Conservation (phyloP, 2,329 filamentous ascomycete genomes). For the Monilinia fructigena region DNA sequence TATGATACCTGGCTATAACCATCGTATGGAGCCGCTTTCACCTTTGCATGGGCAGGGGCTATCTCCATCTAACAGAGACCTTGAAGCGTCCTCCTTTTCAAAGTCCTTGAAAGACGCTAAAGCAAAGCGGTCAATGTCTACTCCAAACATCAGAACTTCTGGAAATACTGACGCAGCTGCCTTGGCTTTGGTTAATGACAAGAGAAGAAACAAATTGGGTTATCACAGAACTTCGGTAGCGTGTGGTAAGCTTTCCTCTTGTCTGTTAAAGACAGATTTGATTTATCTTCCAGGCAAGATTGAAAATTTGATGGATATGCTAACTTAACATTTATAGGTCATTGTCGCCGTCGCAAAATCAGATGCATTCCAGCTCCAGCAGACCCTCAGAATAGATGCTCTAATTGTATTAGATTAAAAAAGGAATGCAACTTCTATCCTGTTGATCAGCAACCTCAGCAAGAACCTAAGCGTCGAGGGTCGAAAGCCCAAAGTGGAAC, state of each 20-base stretch:
- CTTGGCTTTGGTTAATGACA: constrained; percentile 50
- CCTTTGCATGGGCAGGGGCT: constrained; percentile 28
- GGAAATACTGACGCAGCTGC: constrained; percentile 40
- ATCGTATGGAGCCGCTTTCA: constrained; percentile 32
- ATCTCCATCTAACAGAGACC: constrained; percentile 31
- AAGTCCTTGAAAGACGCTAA: constrained; percentile 33
- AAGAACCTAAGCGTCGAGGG: constrained; percentile 43
- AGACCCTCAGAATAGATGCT: constrained; percentile 74
- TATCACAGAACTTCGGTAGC: constrained; percentile 95
- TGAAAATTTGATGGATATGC: constrained; percentile 16
- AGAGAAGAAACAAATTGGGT: constrained; percentile 85
- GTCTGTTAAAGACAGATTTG: constrained; percentile 21
- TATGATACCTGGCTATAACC: constrained; percentile 37
- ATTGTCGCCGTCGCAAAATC: constrained; percentile 92
- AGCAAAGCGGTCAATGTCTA: constrained; percentile 51
- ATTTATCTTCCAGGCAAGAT: constrained; percentile 18
- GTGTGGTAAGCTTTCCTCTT: constrained; percentile 69
- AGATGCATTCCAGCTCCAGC: constrained; percentile 76
- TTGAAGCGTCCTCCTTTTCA: constrained; percentile 22
- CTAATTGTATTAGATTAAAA: constrained; percentile 90
- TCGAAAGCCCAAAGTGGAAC: constrained; percentile 43
- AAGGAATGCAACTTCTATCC: constrained; percentile 93
- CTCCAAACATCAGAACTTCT: constrained; percentile 48
- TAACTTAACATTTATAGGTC: constrained; percentile 54
- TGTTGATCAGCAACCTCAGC: constrained; percentile 70